phyloP scores from a whole-genome alignment of 768 basidiomycete genomes.

The Glaciozyma martinii region DNA sequence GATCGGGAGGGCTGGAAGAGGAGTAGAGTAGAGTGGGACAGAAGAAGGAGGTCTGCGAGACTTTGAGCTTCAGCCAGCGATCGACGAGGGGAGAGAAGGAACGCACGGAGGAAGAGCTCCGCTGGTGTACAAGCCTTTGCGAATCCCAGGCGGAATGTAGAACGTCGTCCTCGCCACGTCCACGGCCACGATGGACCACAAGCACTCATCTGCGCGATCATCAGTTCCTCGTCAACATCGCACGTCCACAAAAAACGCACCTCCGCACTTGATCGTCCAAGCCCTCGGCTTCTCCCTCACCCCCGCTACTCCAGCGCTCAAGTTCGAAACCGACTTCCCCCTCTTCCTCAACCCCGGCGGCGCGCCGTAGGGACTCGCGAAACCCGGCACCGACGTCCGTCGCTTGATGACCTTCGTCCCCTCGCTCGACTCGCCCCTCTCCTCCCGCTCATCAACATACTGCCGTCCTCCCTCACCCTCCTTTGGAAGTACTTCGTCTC shows the following conservation, averaged over 20 bases:
- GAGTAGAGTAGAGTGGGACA: conserved; percentile 54
- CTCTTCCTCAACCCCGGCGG: conserved; percentile 43
- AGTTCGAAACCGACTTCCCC: conserved; percentile 6
- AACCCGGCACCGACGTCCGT: conserved; percentile 37
- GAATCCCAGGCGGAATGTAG: conserved; percentile 71
- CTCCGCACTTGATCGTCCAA: conserved; percentile 92
- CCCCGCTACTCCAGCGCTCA: background rate
- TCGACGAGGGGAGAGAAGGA: background rate
- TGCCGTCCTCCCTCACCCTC: conserved; percentile 72
- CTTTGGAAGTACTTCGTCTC: conserved; percentile 86
- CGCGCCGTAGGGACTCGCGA: conserved; percentile 60
- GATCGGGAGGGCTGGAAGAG: conserved; percentile 73
- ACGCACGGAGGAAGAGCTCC: background rate
- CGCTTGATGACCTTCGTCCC: background rate
- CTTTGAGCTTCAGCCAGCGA: background rate
- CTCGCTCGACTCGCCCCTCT: background rate
- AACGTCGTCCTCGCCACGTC: conserved; percentile 91
- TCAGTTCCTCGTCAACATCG: background rate
- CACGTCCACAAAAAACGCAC: conserved; percentile 41
- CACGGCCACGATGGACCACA: conserved; percentile 36
- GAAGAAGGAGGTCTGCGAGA: background rate
- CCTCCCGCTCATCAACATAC: conserved; percentile 34
- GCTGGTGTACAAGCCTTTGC: background rate
- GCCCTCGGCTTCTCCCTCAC: background rate
- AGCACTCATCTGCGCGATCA: conserved; percentile 13